Conservation (phyloP, 2,329 filamentous ascomycete genomes). For the Colletotrichum cordylinicola region DNA sequence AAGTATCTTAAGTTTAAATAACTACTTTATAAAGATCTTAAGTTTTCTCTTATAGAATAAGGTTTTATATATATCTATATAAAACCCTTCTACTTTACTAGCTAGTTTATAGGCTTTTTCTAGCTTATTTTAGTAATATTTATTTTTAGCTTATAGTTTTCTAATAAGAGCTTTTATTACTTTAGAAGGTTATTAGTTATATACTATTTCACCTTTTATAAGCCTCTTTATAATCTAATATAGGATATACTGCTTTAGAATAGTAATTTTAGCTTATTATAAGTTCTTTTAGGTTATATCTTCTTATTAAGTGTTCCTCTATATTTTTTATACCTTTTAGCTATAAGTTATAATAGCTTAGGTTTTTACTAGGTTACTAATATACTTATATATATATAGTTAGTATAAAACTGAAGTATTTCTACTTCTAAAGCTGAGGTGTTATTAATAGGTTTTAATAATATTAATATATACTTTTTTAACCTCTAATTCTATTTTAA, state of each 20-base stretch:
- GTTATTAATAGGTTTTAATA: background rate
- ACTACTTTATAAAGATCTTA: no score
- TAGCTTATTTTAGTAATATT: background rate
- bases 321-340: background rate
- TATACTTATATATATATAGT: background rate
- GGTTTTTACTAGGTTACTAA: background rate
- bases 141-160: background rate
- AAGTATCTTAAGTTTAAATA: background rate
- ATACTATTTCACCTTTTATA: background rate
- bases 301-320: background rate
- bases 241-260: conserved; percentile 22
- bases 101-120: no score
- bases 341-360: background rate
- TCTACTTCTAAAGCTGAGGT: background rate
- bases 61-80: background rate
- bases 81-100: background rate
- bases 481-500: background rate
- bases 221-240: background rate
- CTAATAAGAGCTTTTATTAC: no score
- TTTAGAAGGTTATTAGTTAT: background rate
- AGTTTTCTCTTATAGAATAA: background rate
- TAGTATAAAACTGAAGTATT: background rate
- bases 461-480: background rate
- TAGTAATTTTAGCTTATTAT: background rate
- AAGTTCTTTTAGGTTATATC: background rate